Base-by-base conservation (phyloP, 495 filamentous ascomycete genomes). In the Choiromyces venosus region DNA sequence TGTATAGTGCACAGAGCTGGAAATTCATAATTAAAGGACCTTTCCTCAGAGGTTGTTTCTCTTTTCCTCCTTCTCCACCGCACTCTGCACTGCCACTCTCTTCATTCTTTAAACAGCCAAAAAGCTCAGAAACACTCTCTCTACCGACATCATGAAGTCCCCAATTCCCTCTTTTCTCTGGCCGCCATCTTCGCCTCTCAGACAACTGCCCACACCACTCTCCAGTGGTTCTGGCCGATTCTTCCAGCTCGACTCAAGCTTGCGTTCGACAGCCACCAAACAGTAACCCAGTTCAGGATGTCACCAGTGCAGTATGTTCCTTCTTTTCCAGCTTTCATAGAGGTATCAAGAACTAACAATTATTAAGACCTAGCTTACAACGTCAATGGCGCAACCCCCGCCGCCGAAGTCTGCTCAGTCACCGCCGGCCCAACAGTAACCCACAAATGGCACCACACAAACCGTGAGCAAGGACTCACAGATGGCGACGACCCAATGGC, bases 241-340 rank as follows among this genome's bases (percentile, higher is more conserved):
- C 75, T 35, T 77, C 74, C 44, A 73, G 66, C 9, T 76, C 74
- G 6, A 77, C 75, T 7, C 69, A 71, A 29, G 21, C 74, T 0
- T 77, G 75, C 68, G 69, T 77, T 36, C 75, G 75, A 36, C 64
- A 64, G n/a, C 73, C 73, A 38, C 75, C 75, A 8, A 77, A 72
- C 73, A 77, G 76, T 40, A 76, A 76, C 69, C 75, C 75, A n/a
- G 72, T 77, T 42, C 67, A 76, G 21, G 73, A 77, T 66, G 75
- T 77, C 29, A 77, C 66, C 25, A 72, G 37, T 37, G 39, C 33
- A 5, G n/a, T n/a, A n/a, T n/a, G n/a, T n/a, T n/a, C n/a, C n/a
- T n/a, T n/a, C n/a, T n/a, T n/a, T n/a, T n/a, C n/a, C n/a, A n/a
- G n/a, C n/a, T n/a, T n/a, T n/a, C n/a, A n/a, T n/a, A n/a, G n/a